Percentiles rank a stretch among this genome's conserved stretches.
Evolutionary conservation across 495 filamentous ascomycete species (phyloP).

Genomic region (Cenococcum geophilum): DNA sequence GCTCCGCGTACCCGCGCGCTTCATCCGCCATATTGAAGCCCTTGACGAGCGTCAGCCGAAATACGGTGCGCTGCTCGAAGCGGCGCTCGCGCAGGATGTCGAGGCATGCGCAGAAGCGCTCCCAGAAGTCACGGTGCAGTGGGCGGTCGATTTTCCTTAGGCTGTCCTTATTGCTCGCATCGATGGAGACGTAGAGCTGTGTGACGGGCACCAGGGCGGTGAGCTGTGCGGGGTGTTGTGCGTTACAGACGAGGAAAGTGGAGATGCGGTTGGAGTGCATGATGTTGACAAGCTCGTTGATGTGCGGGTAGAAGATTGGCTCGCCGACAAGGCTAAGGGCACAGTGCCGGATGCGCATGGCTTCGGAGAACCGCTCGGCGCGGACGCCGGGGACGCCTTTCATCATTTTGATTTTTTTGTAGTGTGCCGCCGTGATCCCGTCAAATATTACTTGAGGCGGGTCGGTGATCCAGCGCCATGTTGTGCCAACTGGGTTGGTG

Average conservation of each 20-base stretch:
- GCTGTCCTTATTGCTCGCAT: slow-evolving; percentile 84
- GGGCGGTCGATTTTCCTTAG: slow-evolving; percentile 83
- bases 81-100: slow-evolving; percentile 81
- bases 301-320: slow-evolving; percentile 95
- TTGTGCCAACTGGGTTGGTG: slow-evolving; percentile 93
- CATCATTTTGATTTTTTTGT: slow-evolving; percentile 96
- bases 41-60: slow-evolving; percentile 91
- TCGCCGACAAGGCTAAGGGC: slow-evolving; percentile 87
- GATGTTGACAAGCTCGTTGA: slow-evolving; percentile 80
- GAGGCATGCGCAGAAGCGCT: slow-evolving; percentile 82
- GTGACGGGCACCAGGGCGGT: slow-evolving; percentile 75
- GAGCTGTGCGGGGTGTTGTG: slow-evolving; percentile 92
- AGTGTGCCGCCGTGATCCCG: slow-evolving; percentile 85
- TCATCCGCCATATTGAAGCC: slow-evolving; percentile 95
- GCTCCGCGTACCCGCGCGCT: slow-evolving; percentile 79
- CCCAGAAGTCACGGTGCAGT: slow-evolving; percentile 94
- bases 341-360: slow-evolving; percentile 88
- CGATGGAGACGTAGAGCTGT: slow-evolving; percentile 92
- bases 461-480: slow-evolving; percentile 93
- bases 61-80: slow-evolving; percentile 81
- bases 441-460: slow-evolving; percentile 80
- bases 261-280: slow-evolving; percentile 82
- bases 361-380: slow-evolving; percentile 85
- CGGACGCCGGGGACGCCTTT: slow-evolving; percentile 86
- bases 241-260: slow-evolving; percentile 94